phyloP scores from a whole-genome alignment of 2,329 filamentous ascomycete genomes.

The Plectosphaerella cucumerina region DNA sequence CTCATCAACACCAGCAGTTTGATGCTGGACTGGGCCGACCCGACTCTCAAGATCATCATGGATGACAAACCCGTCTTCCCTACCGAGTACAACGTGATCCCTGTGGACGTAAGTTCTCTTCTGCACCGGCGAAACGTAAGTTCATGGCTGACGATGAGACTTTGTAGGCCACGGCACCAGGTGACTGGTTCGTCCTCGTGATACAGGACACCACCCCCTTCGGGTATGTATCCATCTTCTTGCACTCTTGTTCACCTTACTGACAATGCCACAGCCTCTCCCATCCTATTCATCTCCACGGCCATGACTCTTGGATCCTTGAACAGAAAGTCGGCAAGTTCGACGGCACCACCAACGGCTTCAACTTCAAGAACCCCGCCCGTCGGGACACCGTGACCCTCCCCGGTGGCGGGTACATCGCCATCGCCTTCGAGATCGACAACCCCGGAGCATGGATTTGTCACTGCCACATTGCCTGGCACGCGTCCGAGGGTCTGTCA shows the following conservation, averaged over 20 bases:
- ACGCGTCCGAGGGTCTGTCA: slow-evolving; percentile 41
- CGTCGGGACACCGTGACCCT: slow-evolving; percentile 42
- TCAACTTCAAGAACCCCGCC: slow-evolving; percentile 35
- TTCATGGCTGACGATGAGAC: slow-evolving; percentile 33
- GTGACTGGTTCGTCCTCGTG: slow-evolving; percentile 7
- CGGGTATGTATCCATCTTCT: slow-evolving; percentile 14
- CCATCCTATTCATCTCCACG: slow-evolving; percentile 48
- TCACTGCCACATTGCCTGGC: slow-evolving; percentile 47
- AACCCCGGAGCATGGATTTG: slow-evolving; percentile 46
- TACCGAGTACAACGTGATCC: not conserved
- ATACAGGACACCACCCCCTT: slow-evolving; percentile 14
- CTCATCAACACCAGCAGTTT: slow-evolving; percentile 41
- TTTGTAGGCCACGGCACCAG: slow-evolving; percentile 15
- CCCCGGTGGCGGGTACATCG: slow-evolving; percentile 36
- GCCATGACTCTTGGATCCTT: slow-evolving; percentile 30
- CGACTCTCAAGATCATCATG: slow-evolving; percentile 20
- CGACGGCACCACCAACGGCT: slow-evolving; percentile 14
- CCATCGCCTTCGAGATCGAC: slow-evolving; percentile 42
- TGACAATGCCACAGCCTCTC: slow-evolving; percentile 18
- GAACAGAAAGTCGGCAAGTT: slow-evolving; percentile 16
- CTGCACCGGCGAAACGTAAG: slow-evolving; percentile 16
- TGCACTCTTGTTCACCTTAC: slow-evolving; percentile 20
- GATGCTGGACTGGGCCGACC: slow-evolving; percentile 38
- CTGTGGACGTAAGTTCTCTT: slow-evolving; percentile 26
- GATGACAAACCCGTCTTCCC: slow-evolving; percentile 9